These are phyloP conservation scores for Potentilla sterilis DNA, from an alignment of 306 rosid species.

Conservation along the genomic window DNA sequence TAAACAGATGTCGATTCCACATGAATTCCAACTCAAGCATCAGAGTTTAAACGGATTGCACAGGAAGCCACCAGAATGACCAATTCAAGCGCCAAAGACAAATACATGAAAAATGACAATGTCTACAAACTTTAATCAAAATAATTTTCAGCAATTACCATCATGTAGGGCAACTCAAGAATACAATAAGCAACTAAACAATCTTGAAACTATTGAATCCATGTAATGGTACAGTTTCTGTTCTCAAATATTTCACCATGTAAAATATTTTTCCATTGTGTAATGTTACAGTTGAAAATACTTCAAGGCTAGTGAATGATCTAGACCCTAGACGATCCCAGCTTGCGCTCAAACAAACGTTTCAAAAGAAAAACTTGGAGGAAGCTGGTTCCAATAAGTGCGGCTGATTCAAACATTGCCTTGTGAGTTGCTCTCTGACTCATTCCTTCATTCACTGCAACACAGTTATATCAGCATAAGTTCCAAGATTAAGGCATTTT, in stretches of 20 bases:
- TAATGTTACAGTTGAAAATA: slow-evolving; percentile 21
- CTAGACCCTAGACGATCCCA: slow-evolving; percentile 76
- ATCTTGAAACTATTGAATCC: neutral
- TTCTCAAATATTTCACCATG: neutral
- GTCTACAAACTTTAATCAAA: slow-evolving; percentile 12
- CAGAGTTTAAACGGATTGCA: neutral
- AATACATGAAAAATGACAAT: neutral
- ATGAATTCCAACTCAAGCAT: neutral
- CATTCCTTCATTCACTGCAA: slow-evolving; percentile 91
- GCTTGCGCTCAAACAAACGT: slow-evolving; percentile 77
- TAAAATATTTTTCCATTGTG: slow-evolving; percentile 17
- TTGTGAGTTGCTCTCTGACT: slow-evolving; percentile 75
- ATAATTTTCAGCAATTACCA: neutral
- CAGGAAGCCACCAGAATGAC: neutral
- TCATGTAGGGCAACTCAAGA: slow-evolving; percentile 11
- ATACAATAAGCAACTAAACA: slow-evolving; percentile 16
- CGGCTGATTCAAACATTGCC: slow-evolving; percentile 71
- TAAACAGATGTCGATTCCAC: neutral
- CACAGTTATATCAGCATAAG: slow-evolving; percentile 4
- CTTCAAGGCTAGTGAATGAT: slow-evolving; percentile 2
- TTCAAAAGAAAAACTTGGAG: slow-evolving; percentile 79
- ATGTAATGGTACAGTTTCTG: slow-evolving; percentile 1
- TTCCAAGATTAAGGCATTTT: neutral
- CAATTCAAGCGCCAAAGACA: neutral
- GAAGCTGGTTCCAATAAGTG: slow-evolving; percentile 66